Percentiles rank a stretch among this genome's conserved stretches.
phyloP scores from a whole-genome alignment of 306 rosid genomes.

The Canavalia ensiformis region DNA sequence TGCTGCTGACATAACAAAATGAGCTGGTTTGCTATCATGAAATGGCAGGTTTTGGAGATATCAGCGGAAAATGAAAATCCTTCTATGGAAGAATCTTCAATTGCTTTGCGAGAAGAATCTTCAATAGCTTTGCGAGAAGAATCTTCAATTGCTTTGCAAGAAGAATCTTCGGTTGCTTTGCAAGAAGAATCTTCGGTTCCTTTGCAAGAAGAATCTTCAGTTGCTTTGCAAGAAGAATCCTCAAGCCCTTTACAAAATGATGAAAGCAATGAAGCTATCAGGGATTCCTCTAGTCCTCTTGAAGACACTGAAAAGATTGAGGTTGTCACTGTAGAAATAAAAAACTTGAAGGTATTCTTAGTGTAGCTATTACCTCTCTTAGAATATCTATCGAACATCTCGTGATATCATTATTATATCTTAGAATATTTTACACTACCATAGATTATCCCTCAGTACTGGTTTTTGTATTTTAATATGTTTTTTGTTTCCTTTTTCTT shows the following conservation, averaged over 20 bases:
- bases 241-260: slow-evolving; percentile 49
- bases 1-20: slow-evolving; percentile 50
- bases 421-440: slow-evolving; percentile 13
- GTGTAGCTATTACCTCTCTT: slow-evolving; percentile 13
- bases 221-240: slow-evolving; percentile 52
- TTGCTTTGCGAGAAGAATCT: slow-evolving; percentile 46
- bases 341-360: slow-evolving; percentile 70
- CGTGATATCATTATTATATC: not conserved
- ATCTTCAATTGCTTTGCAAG: slow-evolving; percentile 53
- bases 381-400: not conserved
- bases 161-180: too few species aligned
- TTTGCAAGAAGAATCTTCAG: slow-evolving; percentile 42
- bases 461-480: slow-evolving; percentile 23
- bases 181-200: not conserved
- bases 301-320: slow-evolving; percentile 54
- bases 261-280: slow-evolving; percentile 53
- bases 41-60: slow-evolving; percentile 57
- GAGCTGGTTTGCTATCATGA: slow-evolving; percentile 54
- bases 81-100: slow-evolving; percentile 43
- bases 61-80: slow-evolving; percentile 57
- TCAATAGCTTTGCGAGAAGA: slow-evolving; percentile 52
- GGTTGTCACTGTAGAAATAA: slow-evolving; percentile 63
- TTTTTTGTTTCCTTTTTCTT: not conserved
- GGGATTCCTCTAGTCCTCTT: slow-evolving; percentile 58
- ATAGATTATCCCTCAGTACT: slow-evolving; percentile 16